Evolutionary conservation across 495 filamentous ascomycete species (phyloP).

Genomic region (Penicillium bovifimosum): DNA sequence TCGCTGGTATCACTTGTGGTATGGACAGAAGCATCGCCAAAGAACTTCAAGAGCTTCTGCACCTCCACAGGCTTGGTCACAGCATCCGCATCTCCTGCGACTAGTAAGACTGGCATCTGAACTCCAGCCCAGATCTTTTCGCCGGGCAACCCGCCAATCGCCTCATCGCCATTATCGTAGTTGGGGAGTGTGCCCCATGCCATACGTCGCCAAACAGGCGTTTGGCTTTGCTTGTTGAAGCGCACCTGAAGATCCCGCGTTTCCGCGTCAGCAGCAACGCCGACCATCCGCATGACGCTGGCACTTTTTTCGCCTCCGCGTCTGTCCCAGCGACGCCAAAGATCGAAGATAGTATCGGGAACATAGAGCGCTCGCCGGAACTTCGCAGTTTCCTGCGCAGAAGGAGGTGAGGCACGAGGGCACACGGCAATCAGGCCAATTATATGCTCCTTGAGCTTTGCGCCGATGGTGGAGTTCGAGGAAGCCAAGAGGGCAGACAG

Average conservation of each 20-base stretch:
- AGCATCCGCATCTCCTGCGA: slow-evolving; percentile 71
- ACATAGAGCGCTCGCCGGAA: slow-evolving; percentile 56
- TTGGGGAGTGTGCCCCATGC: slow-evolving; percentile 62
- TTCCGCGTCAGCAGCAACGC: slow-evolving; percentile 64
- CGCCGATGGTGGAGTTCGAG: slow-evolving; percentile 43
- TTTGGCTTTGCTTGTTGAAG: slow-evolving; percentile 78
- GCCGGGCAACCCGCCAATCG: slow-evolving; percentile 62
- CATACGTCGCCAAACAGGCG: slow-evolving; percentile 80
- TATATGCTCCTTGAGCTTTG: slow-evolving; percentile 54
- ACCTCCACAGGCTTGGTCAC: slow-evolving; percentile 68
- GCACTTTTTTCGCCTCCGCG: slow-evolving; percentile 70
- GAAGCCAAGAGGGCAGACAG: slow-evolving; percentile 70
- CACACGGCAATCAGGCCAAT: slow-evolving; percentile 76
- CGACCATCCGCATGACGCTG: slow-evolving; percentile 77
- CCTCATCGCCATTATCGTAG: slow-evolving; percentile 39
- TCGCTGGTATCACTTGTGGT: slow-evolving; percentile 36
- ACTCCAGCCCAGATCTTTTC: slow-evolving; percentile 68
- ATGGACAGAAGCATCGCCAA: slow-evolving; percentile 35
- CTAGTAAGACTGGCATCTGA: slow-evolving; percentile 65
- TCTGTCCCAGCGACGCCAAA: slow-evolving; percentile 76
- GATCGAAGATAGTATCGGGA: slow-evolving; percentile 66
- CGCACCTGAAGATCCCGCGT: slow-evolving; percentile 71
- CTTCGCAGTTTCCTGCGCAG: slow-evolving; percentile 44
- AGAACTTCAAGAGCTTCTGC: slow-evolving; percentile 58
- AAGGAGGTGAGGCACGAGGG: slow-evolving; percentile 59